Evolutionary conservation across 495 filamentous ascomycete genomes (phyloP).

Genomic region (Penicillium parvum): DNA sequence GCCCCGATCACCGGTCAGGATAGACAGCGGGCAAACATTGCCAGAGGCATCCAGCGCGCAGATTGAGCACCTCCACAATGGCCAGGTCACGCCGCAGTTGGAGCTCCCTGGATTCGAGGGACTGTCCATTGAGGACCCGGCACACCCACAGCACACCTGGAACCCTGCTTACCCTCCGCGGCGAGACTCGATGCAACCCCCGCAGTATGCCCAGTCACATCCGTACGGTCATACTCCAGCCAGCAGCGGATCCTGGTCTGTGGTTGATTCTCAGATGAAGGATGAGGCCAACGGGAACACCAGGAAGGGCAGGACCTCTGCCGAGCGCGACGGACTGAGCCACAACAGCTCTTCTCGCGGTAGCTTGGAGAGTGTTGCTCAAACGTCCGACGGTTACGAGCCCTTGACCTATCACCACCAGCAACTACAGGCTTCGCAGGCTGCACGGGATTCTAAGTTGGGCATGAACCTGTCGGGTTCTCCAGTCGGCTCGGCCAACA

Average conservation of each 20-base stretch:
- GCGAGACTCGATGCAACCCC: constrained; percentile 30
- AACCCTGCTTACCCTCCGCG: constrained; percentile 40
- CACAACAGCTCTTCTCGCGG: constrained; percentile 36
- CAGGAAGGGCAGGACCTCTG: constrained; percentile 26
- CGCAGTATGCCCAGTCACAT: constrained; percentile 10
- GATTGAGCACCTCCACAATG: constrained; percentile 29
- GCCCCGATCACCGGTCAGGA: constrained; percentile 40
- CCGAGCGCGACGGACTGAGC: constrained; percentile 22
- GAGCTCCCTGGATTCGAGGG: constrained; percentile 25
- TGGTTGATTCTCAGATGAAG: constrained; percentile 27
- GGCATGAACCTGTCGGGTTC: constrained; percentile 21
- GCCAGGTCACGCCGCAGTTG: constrained; percentile 20
- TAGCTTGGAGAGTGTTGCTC: constrained; percentile 37
- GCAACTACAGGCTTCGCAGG: constrained; percentile 19
- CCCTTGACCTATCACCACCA: constrained; percentile 51
- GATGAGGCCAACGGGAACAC: constrained; percentile 17
- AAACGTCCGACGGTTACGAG: constrained; percentile 35
- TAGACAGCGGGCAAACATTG: constrained; percentile 31
- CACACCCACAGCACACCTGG: constrained; percentile 38
- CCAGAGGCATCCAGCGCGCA: constrained; percentile 30
- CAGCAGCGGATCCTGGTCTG: constrained; percentile 41
- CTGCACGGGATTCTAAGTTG: constrained; percentile 9
- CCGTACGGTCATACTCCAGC: constrained; percentile 32
- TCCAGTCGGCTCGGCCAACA: constrained; percentile 39
- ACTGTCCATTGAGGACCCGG: constrained; percentile 32